phyloP scores from a whole-genome alignment of 1,139 yeast species.

The Magnusiomyces sp. region DNA sequence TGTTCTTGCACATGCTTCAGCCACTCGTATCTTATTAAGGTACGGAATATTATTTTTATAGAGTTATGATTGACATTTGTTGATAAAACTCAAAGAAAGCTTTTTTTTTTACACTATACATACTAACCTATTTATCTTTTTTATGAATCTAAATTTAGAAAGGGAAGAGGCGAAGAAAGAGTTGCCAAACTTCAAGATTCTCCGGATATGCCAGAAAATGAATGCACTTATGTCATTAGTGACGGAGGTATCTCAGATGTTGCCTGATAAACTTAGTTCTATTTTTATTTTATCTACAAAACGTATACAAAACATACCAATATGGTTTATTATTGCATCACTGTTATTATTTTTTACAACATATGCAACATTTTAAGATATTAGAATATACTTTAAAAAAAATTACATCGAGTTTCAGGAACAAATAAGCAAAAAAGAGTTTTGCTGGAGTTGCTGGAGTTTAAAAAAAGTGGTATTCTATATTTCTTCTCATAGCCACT shows the following conservation, averaged over 20 bases:
- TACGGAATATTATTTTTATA: no score
- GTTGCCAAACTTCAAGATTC: conserved; percentile 54
- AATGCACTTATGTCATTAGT: conserved; percentile 46
- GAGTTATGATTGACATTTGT: no score
- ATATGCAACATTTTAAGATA: no score
- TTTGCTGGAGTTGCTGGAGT: no score
- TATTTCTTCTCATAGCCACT: no score
- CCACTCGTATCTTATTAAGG: conserved; percentile 48
- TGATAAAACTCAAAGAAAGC: background rate
- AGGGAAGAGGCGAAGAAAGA: conserved; percentile 59
- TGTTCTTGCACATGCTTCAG: conserved; percentile 56
- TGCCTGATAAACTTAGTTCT: conserved; percentile 16
- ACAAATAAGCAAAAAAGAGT: no score
- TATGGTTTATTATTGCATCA: background rate
- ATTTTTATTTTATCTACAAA: background rate
- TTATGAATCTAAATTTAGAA: conserved; percentile 32
- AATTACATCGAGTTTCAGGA: no score
- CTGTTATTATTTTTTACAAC: background rate
- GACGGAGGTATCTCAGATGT: conserved; percentile 48
- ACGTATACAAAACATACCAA: background rate
- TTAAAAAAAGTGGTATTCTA: background rate
- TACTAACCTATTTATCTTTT: background rate
- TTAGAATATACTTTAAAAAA: no score
- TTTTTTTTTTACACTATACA: background rate
- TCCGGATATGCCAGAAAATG: conserved; percentile 55